Conservation (phyloP, 139 green algal species). For the Micractinium sp. region DNA sequence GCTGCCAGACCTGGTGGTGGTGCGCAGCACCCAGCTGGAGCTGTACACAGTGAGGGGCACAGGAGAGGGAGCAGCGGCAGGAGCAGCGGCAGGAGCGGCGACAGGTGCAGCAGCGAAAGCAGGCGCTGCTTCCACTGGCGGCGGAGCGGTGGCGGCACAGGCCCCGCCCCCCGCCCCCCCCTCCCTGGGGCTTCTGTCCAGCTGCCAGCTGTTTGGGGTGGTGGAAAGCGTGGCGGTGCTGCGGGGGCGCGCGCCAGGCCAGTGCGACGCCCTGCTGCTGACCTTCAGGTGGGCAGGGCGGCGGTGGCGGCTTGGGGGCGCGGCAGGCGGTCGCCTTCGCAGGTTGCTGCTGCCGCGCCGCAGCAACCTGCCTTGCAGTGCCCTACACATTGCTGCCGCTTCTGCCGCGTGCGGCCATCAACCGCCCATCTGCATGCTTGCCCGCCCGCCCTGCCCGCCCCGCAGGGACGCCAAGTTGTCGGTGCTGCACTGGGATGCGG, state of each 20-base stretch:
- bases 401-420: neutral
- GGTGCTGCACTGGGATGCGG: slow-evolving; percentile 87
- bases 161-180: neutral
- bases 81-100: neutral
- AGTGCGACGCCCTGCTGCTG: slow-evolving; percentile 74
- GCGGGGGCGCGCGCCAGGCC: slow-evolving; percentile 21
- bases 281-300: slow-evolving; percentile 59
- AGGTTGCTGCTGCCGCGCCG: neutral
- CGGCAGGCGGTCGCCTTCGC: neutral
- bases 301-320: neutral
- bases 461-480: slow-evolving; percentile 89
- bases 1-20: slow-evolving; percentile 79
- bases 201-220: slow-evolving; percentile 62
- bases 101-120: neutral
- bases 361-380: neutral
- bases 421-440: neutral
- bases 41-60: slow-evolving; percentile 63
- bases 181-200: slow-evolving; percentile 62
- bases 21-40: slow-evolving; percentile 72
- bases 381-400: neutral
- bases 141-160: neutral
- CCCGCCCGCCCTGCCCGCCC: neutral
- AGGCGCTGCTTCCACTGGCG: neutral
- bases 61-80: no score
- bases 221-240: slow-evolving; percentile 82